Evolutionary conservation across 148 eudicot genomes (phyloP).

Genomic region (Chenopodium album): DNA sequence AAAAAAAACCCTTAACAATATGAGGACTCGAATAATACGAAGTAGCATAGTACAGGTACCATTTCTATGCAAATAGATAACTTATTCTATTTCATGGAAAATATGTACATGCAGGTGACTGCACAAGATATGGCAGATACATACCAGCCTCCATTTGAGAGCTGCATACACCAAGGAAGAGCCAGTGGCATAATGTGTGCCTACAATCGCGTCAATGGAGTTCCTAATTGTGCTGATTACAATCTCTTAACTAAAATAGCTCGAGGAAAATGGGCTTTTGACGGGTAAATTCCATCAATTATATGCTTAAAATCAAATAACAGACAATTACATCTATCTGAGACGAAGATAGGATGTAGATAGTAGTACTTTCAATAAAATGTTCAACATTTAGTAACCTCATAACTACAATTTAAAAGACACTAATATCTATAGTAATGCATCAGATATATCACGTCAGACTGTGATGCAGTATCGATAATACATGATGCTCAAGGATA

Average conservation of each 20-base stretch:
- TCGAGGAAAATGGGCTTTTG: constrained; percentile 71
- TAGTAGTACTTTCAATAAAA: not conserved
- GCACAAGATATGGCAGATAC: constrained; percentile 95
- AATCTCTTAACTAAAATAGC: constrained; percentile 64
- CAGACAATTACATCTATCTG: not conserved
- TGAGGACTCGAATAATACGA: not conserved
- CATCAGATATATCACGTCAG: constrained; percentile 81
- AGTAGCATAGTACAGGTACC: not conserved
- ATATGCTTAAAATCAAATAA: not conserved
- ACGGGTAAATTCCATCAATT: constrained; percentile 48
- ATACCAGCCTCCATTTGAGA: constrained; percentile 81
- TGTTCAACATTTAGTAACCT: not conserved
- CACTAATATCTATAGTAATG: constrained; percentile 9
- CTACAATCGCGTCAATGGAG: constrained; percentile 78
- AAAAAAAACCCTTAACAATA: no score
- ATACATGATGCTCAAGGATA: constrained; percentile 64
- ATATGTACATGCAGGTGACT: constrained; percentile 46
- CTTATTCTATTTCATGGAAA: constrained; percentile 10
- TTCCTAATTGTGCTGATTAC: constrained; percentile 82
- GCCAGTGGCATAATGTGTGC: constrained; percentile 99
- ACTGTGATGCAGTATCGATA: constrained; percentile 83
- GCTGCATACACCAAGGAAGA: constrained; percentile 64
- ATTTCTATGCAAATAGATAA: not conserved
- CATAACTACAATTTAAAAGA: not conserved
- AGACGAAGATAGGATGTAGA: not conserved